Evolutionary conservation across 352 stramenopile genomes (phyloP), one percentile per base, ranked within the genome.

Genomic region (Aphanomyces stellatus): DNA sequence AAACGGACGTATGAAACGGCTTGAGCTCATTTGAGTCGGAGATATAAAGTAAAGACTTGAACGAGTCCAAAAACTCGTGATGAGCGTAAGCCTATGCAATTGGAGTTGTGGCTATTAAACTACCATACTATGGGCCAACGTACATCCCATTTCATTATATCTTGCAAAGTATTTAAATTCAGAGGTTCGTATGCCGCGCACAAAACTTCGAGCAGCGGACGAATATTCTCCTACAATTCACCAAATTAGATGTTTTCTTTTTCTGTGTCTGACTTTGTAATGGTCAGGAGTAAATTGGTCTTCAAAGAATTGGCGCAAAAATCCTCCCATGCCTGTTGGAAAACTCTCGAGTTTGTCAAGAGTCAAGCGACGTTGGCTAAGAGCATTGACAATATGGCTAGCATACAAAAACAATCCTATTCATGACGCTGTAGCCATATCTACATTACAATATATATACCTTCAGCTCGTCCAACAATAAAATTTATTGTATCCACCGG

Each of bases 1-100:
- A 55, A 35, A 91, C 82, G 2, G 81, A 89, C 42, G 81, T 87
- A 69, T 91, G 82, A 73, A 91, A 91, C 28, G 82, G 79, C n/a
- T 80, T 77, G 33, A 81, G 51, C 37, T 69, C 71, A 27, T 72
- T 75, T 35, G 75, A 65, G 34, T 85, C 79, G 8, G 74, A 71
- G 27, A 88, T 69, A 53, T 70, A 84, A 34, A 91, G 77, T 19
- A 91, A 72, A 31, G 82, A 81, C 7, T 82, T 79, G 22, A 89
- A 76, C 10, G 71, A 73, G 2, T 64, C 70, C 6, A 74, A 65
- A 53, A 87, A 79, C 41, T 88, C 81, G 30, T 80, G 78, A 59
- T 83, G 78, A 25, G 87, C 73, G 56, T 91, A 90, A 13, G 72
- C 27, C 60, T 67, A 57, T 15, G 1, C n/a, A n/a, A n/a, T n/a